These are phyloP conservation scores for Fraxinus baroniana DNA, from an alignment of 305 asterid species.

Conservation along the genomic window DNA sequence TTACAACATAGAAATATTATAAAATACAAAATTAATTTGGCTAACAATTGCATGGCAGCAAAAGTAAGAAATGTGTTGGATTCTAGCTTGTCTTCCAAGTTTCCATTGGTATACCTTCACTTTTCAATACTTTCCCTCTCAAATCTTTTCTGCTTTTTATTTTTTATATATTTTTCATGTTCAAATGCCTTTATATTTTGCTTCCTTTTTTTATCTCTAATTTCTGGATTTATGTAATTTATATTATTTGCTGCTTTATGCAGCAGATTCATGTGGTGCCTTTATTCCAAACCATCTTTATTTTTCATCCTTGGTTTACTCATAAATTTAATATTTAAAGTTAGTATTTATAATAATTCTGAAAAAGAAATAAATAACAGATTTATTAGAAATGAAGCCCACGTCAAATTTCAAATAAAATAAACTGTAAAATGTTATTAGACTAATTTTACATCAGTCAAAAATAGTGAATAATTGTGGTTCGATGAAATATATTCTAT, in stretches of 20 bases:
- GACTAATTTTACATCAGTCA: background rate
- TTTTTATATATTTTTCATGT: background rate
- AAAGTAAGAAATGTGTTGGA: background rate
- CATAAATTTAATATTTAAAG: background rate
- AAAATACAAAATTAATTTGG: background rate
- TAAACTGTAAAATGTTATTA: background rate
- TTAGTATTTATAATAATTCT: background rate
- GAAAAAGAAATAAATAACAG: background rate
- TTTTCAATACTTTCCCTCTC: background rate
- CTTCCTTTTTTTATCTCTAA: background rate
- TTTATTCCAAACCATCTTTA: background rate
- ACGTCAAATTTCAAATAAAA: background rate
- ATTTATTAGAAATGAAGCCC: background rate
- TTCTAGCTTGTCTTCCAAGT: background rate
- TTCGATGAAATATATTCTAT: background rate
- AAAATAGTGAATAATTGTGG: background rate
- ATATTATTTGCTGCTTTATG: background rate
- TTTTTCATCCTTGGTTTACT: background rate
- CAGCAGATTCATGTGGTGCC: background rate
- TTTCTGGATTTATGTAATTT: background rate
- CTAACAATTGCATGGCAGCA: background rate
- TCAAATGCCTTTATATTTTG: background rate
- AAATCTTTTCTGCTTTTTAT: background rate
- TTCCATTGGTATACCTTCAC: background rate
- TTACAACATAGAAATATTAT: background rate